These are phyloP conservation scores for Cnidoscolus chayamansa DNA, from an alignment of 441 rosid genomes.

Conservation along the genomic window DNA sequence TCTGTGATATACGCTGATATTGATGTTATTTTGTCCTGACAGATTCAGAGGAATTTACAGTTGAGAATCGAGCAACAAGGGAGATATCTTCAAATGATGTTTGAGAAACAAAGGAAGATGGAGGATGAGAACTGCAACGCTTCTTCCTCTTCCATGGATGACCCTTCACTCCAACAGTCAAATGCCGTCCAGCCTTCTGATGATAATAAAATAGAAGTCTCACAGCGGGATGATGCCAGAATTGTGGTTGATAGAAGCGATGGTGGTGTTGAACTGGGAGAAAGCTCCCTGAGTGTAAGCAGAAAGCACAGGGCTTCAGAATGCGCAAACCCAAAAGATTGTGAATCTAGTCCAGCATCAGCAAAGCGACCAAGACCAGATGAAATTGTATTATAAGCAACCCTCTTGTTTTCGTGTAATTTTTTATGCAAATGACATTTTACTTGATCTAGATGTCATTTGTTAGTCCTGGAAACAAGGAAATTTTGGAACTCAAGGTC, in stretches of 20 bases:
- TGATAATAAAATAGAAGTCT: slow-evolving; percentile 26
- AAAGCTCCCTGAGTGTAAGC: slow-evolving; percentile 21
- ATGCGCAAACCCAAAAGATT: slow-evolving; percentile 15
- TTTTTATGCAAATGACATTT: not conserved
- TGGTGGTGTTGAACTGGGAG: slow-evolving; percentile 16
- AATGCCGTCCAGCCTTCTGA: slow-evolving; percentile 23
- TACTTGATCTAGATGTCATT: slow-evolving; percentile 1
- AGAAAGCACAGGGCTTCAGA: slow-evolving; percentile 34
- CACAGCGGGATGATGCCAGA: slow-evolving; percentile 23
- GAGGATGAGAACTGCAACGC: slow-evolving; percentile 35
- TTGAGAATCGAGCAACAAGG: slow-evolving; percentile 59
- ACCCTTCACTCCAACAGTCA: slow-evolving; percentile 23
- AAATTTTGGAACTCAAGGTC: slow-evolving; percentile 12
- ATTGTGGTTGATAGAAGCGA: slow-evolving; percentile 11
- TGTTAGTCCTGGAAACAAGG: not conserved
- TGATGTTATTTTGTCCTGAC: slow-evolving; percentile 12
- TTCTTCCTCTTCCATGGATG: slow-evolving; percentile 36
- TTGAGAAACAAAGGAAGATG: slow-evolving; percentile 45
- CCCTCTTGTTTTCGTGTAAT: not conserved
- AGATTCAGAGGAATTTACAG: slow-evolving; percentile 59
- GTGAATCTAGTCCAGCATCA: slow-evolving; percentile 19
- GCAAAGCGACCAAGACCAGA: slow-evolving; percentile 36
- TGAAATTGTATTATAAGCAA: slow-evolving; percentile 20
- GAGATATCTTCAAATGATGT: slow-evolving; percentile 50
- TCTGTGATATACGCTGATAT: not conserved